These are phyloP conservation scores for Camelina laxa DNA, from an alignment of 345 rosid genomes.

Conservation along the genomic window DNA sequence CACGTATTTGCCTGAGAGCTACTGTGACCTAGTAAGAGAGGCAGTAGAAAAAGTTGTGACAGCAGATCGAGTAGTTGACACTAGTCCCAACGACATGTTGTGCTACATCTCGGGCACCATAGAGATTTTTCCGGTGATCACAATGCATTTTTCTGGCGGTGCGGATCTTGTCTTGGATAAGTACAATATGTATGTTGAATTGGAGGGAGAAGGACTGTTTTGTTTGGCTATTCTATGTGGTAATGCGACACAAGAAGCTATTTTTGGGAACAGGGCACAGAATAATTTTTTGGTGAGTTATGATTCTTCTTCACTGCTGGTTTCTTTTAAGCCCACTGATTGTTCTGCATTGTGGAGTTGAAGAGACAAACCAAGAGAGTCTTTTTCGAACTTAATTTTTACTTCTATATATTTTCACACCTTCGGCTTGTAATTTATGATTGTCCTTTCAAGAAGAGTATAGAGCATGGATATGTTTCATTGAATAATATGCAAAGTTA, in stretches of 20 bases:
- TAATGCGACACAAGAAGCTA: not conserved
- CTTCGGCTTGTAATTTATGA: not conserved
- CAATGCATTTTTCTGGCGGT: constrained; percentile 7
- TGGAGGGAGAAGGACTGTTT: not conserved
- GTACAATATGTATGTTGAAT: not conserved
- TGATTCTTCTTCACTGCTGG: constrained; percentile 16
- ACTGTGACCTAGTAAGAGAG: too few relatives aligned
- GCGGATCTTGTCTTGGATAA: constrained; percentile 21
- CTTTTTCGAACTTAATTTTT: not conserved
- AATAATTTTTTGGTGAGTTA: constrained; percentile 29
- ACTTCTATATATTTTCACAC: not conserved
- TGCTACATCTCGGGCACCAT: not conserved
- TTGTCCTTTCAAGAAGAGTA: too few relatives aligned
- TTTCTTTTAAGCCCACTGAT: constrained; percentile 21
- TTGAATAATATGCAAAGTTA: too few relatives aligned
- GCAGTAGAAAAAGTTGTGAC: too few relatives aligned
- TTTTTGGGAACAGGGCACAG: constrained; percentile 32
- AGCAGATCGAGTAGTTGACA: not conserved
- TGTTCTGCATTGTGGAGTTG: constrained; percentile 18
- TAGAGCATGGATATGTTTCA: too few relatives aligned
- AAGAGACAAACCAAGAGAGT: constrained; percentile 2
- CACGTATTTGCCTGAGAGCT: too few relatives aligned
- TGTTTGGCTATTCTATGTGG: constrained; percentile 2
- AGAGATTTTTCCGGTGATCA: constrained; percentile 5
- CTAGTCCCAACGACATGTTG: not conserved